Conservation (phyloP, 2,329 filamentous ascomycete genomes). For the Aaosphaeria pasadenensis region DNA sequence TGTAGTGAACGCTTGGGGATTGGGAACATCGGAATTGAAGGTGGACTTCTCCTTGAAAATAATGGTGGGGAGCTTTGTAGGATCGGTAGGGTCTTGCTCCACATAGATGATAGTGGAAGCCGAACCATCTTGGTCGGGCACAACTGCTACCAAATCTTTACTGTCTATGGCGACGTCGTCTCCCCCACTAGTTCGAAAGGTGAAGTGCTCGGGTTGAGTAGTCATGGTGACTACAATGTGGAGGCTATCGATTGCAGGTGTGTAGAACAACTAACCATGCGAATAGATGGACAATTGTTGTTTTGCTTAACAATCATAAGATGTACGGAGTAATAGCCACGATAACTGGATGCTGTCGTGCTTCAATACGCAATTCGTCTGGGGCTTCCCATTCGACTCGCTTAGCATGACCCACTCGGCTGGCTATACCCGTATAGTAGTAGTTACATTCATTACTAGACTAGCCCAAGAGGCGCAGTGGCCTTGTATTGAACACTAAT, state of each 20-base stretch:
- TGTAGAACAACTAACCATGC: not conserved
- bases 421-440: too few relatives aligned
- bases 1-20: constrained; percentile 2
- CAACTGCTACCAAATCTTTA: constrained; percentile 9
- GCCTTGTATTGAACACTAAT: too few relatives aligned
- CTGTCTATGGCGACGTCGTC: constrained; percentile 8
- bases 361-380: too few relatives aligned
- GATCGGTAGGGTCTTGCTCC: constrained; percentile 1
- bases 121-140: constrained; percentile 3
- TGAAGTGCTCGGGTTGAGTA: constrained; percentile 1
- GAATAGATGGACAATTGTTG: not conserved
- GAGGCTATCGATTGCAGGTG: not conserved
- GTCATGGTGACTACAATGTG: constrained; percentile 5
- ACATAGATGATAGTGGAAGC: constrained; percentile 12
- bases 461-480: too few relatives aligned
- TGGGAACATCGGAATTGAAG: constrained; percentile 2
- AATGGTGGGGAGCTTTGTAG: constrained; percentile 10
- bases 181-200: constrained; percentile 8
- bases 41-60: constrained; percentile 12
- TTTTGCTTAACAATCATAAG: too few relatives aligned
- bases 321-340: too few relatives aligned
- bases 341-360: too few relatives aligned
- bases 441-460: too few relatives aligned
- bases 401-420: too few relatives aligned
- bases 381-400: too few relatives aligned